Base-by-base conservation (phyloP, 805 yeast genomes). In the Metschnikowia borealis region DNA sequence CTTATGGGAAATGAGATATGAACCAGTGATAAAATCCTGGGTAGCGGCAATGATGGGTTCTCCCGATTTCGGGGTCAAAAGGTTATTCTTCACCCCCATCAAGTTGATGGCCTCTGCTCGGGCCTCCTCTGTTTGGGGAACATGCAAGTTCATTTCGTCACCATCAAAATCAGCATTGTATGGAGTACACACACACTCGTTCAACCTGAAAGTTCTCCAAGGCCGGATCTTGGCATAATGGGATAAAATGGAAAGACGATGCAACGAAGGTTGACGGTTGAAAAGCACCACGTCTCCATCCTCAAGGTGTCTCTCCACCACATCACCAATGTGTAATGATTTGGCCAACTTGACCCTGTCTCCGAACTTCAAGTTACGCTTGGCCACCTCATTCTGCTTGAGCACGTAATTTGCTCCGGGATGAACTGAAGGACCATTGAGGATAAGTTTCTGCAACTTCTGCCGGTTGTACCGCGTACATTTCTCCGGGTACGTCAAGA, bases 31-130 rank as follows among this genome's bases (percentile, higher is more conserved):
- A 75, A 94, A 94, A 81, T 94, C 99, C 75, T 94, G 99, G 0
- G 99, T 94, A 7, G 99, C 99, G 0, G 99, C 99, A 78, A 94
- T 94, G 60, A 94, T 94, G 0, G 99, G 99, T 63, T 95, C 99
- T 61, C 99, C 99, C 32, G 96, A 88, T 64, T 91, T 89, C 8
- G 99, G 99, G 1, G 99, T 94, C 59, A 94, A 78, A 55, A 94
- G 74, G 65, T 94, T 94, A 64, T 91, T 87, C 62, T 94, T 94
- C 38, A 94, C 99, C 48, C 98, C 99, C 99, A 94, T 94, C 63
- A 94, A 77, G 62, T 87, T 88, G 69, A 92, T 89, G n/a, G 99
- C 99, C 69, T 94, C 99, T 0, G 98, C 96, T 57, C 99, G 77
- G 1, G 99, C 98, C 69, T 94, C 99, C 70, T 94, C 98, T 1